A percentile compares a stretch with the other conserved stretches of the same genome.
These are phyloP conservation scores for Talaromyces sp. DNA, from an alignment of 2,329 filamentous ascomycete genomes.

Conservation along the genomic window DNA sequence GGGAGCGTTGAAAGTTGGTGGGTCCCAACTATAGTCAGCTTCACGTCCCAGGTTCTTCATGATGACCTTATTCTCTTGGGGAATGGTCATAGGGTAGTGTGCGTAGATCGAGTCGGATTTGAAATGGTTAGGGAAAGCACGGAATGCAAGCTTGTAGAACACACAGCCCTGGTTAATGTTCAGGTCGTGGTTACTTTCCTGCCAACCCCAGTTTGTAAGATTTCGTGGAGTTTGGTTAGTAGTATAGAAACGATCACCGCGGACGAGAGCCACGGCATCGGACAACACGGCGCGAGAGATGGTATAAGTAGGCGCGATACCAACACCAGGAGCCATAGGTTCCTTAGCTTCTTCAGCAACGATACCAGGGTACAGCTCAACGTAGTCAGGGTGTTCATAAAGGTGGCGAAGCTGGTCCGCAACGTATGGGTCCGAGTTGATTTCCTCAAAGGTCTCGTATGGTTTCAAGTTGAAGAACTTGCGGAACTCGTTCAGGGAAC, in stretches of 20 bases:
- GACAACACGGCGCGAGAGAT: slow-evolving; percentile 43
- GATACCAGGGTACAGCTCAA: slow-evolving; percentile 69
- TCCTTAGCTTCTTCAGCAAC: slow-evolving; percentile 48
- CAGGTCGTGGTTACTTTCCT: slow-evolving; percentile 69
- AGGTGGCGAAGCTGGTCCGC: slow-evolving; percentile 57
- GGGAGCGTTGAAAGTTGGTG: slow-evolving; percentile 54
- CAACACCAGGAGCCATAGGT: slow-evolving; percentile 38
- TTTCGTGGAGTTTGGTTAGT: slow-evolving; percentile 70
- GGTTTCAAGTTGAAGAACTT: slow-evolving; percentile 61
- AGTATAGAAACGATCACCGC: slow-evolving; percentile 75
- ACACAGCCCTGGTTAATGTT: slow-evolving; percentile 77
- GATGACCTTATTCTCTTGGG: slow-evolving; percentile 69
- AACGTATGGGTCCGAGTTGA: slow-evolving; percentile 59
- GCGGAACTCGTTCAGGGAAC: slow-evolving; percentile 56
- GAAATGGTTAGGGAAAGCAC: slow-evolving; percentile 79
- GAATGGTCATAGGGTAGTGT: slow-evolving; percentile 71
- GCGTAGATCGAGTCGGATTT: slow-evolving; percentile 75
- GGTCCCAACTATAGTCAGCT: slow-evolving; percentile 67
- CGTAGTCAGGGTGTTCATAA: slow-evolving; percentile 63
- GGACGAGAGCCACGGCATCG: slow-evolving; percentile 46
- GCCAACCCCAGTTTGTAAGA: slow-evolving; percentile 81
- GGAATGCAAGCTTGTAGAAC: slow-evolving; percentile 79
- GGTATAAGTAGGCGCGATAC: slow-evolving; percentile 41
- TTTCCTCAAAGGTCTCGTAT: slow-evolving; percentile 58
- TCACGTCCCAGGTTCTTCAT: slow-evolving; percentile 66